Percentiles rank a stretch among this genome's conserved stretches.
Conservation (phyloP, 2,329 filamentous ascomycete species). For the Fusarium anthophilum region DNA sequence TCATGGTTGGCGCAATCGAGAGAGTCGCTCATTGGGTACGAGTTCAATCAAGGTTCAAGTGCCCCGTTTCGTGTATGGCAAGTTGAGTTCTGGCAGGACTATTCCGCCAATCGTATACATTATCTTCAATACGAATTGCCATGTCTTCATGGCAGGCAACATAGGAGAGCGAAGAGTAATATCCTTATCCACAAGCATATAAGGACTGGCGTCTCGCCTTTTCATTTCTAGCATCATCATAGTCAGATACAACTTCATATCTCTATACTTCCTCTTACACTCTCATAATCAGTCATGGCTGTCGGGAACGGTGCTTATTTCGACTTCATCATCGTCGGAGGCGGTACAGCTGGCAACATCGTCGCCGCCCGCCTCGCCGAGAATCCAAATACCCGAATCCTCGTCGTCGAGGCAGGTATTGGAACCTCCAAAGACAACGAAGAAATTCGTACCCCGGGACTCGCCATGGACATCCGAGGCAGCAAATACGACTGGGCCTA, state of each 20-base stretch:
- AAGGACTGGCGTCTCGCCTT: too few relatives aligned
- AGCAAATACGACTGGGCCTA: constrained; percentile 68
- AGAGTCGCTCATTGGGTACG: not conserved
- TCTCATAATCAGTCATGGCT: not conserved
- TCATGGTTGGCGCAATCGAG: too few relatives aligned
- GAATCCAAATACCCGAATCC: constrained; percentile 51
- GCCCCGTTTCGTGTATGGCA: too few relatives aligned
- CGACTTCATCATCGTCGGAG: not conserved
- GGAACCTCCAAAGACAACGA: not conserved
- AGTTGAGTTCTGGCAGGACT: not conserved
- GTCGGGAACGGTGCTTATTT: not conserved
- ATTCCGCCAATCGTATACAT: not conserved
- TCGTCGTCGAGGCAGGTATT: constrained; percentile 59
- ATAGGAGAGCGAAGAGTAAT: not conserved
- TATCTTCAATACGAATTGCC: too few relatives aligned
- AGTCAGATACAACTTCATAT: not conserved
- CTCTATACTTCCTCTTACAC: not conserved
- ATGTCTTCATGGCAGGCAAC: accelerated
- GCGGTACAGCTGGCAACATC: constrained; percentile 49
- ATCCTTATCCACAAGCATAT: not conserved
- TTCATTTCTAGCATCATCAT: not conserved
- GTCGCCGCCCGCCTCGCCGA: constrained; percentile 50
- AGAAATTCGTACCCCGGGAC: not conserved
- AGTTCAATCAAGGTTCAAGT: not conserved
- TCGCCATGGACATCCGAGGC: constrained; percentile 62